Conservation (phyloP, 2,329 filamentous ascomycete genomes). For the Cladosporium sp. region DNA sequence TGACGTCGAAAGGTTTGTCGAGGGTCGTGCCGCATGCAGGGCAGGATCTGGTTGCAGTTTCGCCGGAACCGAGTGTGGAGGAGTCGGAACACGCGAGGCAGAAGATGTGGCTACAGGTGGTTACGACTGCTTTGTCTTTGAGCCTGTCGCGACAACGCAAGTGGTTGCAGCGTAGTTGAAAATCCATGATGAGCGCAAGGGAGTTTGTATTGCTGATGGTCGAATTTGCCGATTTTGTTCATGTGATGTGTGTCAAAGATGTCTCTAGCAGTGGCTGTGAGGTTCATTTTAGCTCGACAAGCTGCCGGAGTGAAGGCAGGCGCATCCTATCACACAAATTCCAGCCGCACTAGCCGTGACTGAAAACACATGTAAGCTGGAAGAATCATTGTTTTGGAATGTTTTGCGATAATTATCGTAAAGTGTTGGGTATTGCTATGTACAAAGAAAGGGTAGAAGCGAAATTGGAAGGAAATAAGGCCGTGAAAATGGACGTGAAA, state of each 20-base stretch:
- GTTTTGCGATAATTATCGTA: not conserved
- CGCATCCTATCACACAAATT: not conserved
- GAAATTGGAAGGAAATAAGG: not conserved
- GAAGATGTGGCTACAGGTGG: constrained; percentile 90
- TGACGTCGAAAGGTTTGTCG: constrained; percentile 71
- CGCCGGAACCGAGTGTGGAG: constrained; percentile 59
- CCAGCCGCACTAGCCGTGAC: not conserved
- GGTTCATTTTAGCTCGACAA: not conserved
- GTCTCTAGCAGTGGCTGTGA: not conserved
- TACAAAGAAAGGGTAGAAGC: not conserved
- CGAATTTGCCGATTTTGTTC: not conserved
- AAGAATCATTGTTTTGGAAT: not conserved
- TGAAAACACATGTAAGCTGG: not conserved
- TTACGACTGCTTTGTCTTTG: constrained; percentile 73
- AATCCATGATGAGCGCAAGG: constrained; percentile 61
- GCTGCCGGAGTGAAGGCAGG: constrained; percentile 2
- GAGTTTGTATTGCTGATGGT: not conserved
- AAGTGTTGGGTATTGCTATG: constrained; percentile 4
- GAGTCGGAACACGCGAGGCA: constrained; percentile 71
- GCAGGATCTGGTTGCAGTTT: constrained; percentile 60
- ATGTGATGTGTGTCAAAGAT: not conserved
- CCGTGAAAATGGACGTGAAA: constrained; percentile 5
- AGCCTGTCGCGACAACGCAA: constrained; percentile 73
- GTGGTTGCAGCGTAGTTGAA: constrained; percentile 74
- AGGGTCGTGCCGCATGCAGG: constrained; percentile 74